These are phyloP conservation scores for Penicillium canariense DNA, from an alignment of 495 filamentous ascomycete species.

Conservation along the genomic window DNA sequence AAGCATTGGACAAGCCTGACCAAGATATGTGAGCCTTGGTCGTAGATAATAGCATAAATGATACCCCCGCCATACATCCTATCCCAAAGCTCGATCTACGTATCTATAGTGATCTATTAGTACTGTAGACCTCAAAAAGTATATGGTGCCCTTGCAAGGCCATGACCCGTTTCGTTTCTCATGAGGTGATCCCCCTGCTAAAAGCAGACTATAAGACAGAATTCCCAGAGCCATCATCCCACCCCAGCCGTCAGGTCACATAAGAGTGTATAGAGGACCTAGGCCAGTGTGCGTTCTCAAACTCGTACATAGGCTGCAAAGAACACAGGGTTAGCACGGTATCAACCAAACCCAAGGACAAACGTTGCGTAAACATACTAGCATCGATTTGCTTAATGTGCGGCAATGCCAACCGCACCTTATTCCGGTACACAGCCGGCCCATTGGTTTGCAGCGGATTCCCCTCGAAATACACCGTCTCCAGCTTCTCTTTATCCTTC, in stretches of 20 bases:
- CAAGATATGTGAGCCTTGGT: background rate
- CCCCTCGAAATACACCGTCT: constrained; percentile 96
- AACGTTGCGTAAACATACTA: constrained; percentile 60
- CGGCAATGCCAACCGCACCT: constrained; percentile 83
- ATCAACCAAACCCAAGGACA: background rate
- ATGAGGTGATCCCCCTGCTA: constrained; percentile 2
- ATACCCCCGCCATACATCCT: background rate
- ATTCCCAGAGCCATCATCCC: background rate
- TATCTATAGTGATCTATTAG: background rate
- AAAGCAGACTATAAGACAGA: background rate
- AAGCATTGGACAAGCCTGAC: background rate
- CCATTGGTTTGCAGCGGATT: constrained; percentile 81
- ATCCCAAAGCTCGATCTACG: background rate
- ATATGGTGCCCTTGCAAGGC: background rate
- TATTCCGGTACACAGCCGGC: constrained; percentile 84
- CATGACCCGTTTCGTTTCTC: constrained; percentile 6
- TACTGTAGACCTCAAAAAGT: background rate
- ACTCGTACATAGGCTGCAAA: constrained; percentile 35
- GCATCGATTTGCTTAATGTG: constrained; percentile 93
- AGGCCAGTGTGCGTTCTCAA: background rate
- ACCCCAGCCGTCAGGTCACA: background rate
- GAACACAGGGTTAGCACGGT: constrained; percentile 3
- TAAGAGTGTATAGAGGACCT: background rate
- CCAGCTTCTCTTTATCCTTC: constrained; percentile 70
- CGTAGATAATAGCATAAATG: background rate